Evolutionary conservation across 1,139 yeast species (phyloP).

Genomic region (Sugiyamaella pinicola): DNA sequence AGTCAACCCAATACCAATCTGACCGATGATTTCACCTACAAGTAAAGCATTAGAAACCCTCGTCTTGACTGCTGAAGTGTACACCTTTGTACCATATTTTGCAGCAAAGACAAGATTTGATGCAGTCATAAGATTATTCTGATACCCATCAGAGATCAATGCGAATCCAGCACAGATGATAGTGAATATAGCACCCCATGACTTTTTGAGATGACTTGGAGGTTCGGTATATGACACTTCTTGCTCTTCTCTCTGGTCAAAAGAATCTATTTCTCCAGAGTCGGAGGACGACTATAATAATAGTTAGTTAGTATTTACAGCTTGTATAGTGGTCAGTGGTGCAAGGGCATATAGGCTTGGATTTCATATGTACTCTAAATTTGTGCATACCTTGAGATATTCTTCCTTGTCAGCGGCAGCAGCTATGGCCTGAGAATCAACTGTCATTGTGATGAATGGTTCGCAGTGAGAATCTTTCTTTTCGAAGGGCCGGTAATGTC

Average conservation of each 20-base stretch:
- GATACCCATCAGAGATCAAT: slow-evolving; percentile 64
- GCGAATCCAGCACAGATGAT: slow-evolving; percentile 61
- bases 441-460: not conserved
- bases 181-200: slow-evolving; percentile 43
- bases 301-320: not conserved
- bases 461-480: not conserved
- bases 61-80: slow-evolving; percentile 51
- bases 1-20: slow-evolving; percentile 55
- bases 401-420: slow-evolving; percentile 1
- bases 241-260: not conserved
- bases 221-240: not conserved
- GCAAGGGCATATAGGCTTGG: not conserved
- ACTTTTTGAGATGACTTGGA: slow-evolving; percentile 5
- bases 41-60: slow-evolving; percentile 60
- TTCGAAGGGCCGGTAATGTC: not conserved
- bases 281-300: not conserved
- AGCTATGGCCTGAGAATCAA: slow-evolving; percentile 10
- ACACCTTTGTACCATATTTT: slow-evolving; percentile 48
- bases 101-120: slow-evolving; percentile 52
- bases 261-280: not conserved
- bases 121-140: slow-evolving; percentile 63
- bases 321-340: not conserved
- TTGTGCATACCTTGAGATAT: slow-evolving; percentile 3
- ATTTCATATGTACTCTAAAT: not conserved
- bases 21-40: slow-evolving; percentile 63